Conservation (phyloP, 1,284 basidiomycete genomes). For the Puccinia novopanici region DNA sequence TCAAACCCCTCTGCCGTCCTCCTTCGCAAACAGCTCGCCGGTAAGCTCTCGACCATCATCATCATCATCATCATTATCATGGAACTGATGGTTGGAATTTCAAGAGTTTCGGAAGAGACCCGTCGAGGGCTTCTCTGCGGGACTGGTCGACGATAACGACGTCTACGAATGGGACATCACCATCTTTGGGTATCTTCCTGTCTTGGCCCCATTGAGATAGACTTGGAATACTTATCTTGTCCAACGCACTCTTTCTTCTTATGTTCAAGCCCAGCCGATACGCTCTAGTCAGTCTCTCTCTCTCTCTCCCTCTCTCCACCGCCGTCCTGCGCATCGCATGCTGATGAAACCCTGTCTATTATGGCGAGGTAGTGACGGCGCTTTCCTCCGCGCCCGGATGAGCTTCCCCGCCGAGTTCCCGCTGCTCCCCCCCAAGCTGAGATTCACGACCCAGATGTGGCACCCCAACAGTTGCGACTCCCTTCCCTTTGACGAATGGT, state of each 20-base stretch:
- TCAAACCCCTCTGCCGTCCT: slow-evolving; percentile 42
- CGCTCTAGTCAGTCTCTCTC: slow-evolving; percentile 70
- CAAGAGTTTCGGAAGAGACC: slow-evolving; percentile 80
- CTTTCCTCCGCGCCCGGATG: slow-evolving; percentile 83
- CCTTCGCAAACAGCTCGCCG: slow-evolving; percentile 47
- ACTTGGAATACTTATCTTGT: not conserved
- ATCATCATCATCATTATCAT: not conserved
- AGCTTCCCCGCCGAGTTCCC: slow-evolving; percentile 75
- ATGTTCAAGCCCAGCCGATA: slow-evolving; percentile 73
- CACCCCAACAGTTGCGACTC: slow-evolving; percentile 63
- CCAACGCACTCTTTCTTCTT: not conserved
- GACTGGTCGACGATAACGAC: slow-evolving; percentile 88
- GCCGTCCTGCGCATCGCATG: too few species aligned
- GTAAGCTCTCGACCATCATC: slow-evolving; percentile 1
- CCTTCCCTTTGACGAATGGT: not conserved
- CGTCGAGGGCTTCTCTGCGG: slow-evolving; percentile 91
- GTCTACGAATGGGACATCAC: slow-evolving; percentile 86
- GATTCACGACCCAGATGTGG: slow-evolving; percentile 60
- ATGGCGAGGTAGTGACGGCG: slow-evolving; percentile 72
- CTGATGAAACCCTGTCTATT: not conserved
- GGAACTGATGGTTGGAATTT: too few species aligned
- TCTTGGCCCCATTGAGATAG: not conserved
- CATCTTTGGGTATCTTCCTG: slow-evolving; percentile 54
- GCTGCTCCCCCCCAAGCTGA: slow-evolving; percentile 57
- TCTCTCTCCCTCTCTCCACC: slow-evolving; percentile 16